Base-by-base conservation (phyloP, 129 eudicot genomes). In the Chrysanthemum makinoi region DNA sequence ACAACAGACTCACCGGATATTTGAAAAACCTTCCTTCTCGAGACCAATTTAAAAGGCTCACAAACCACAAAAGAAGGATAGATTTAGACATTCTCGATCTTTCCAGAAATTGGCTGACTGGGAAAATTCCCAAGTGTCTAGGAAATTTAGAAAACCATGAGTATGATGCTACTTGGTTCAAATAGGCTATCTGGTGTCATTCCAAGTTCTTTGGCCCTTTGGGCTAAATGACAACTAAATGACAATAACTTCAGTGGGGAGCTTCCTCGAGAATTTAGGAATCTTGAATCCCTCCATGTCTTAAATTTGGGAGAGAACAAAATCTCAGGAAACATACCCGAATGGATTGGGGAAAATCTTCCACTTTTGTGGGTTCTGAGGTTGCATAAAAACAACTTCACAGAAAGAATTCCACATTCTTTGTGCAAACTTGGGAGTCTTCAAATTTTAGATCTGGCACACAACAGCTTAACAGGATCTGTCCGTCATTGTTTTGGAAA, bases 41-140 rank as follows among this genome's bases (percentile, higher is more conserved):
- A 24, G 28, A 24, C 28, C 2, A 3, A 24, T 24, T 24, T 24
- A 24, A 24, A 24, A 24, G 28, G 28, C 28, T 24, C 28, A 24
- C 2, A 24, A 24, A 24, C n/a, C 28, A 24, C 28, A 24, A 24
- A 24, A 3, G 28, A 14, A 65, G 75, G 13, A 62, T n/a, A 52
- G 28, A 8, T 8, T 17, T 79, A 13, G 11, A 4, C 16, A 0
- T 54, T 50, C 69, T 79, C 13, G 80, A 69, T 61, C 54, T 79
- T 53, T 50, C 78, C 2, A 70, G 28, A 33, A 82, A 82, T 16
- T 56, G 39, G 53, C 44, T 82, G 4, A 28, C 58, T 0, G 64
- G 6, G 12, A 22, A 58, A 6, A 6, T 59, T 22, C 65, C 65
- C 13, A 4, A 11, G n/a, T 59, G 39, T 59, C 43, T 24, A 0